phyloP scores from a whole-genome alignment of 148 eudicot species.

The Rhododendron ovatum region DNA sequence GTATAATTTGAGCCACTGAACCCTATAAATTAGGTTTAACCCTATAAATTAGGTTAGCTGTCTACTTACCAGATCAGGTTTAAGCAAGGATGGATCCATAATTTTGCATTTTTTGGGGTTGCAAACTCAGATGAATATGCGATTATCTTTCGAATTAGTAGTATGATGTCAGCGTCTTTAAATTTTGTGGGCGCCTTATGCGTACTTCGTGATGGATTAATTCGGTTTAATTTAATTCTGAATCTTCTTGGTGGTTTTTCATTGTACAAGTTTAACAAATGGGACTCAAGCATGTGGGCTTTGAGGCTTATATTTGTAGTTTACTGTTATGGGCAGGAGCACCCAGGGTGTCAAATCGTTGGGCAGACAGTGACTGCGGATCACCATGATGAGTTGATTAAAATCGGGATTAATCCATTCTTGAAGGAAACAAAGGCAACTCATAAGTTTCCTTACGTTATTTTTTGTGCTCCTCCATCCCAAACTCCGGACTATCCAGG shows the following conservation, averaged over 20 bases:
- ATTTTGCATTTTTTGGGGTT: not conserved
- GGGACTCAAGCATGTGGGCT: not conserved
- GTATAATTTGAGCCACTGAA: constrained; percentile 19
- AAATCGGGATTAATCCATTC: constrained; percentile 62
- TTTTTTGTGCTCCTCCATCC: constrained; percentile 89
- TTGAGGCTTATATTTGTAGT: not conserved
- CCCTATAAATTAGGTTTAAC: not conserved
- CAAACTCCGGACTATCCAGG: constrained; percentile 60
- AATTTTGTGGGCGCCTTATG: not conserved
- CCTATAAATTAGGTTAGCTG: not conserved
- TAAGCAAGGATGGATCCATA: not conserved
- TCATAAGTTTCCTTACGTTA: constrained; percentile 59
- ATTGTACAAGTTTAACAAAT: not conserved
- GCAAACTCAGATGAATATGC: not conserved
- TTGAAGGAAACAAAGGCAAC: constrained; percentile 44
- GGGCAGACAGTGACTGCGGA: constrained; percentile 67
- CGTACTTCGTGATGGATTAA: not conserved
- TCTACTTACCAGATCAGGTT: not conserved
- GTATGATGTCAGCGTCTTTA: not conserved
- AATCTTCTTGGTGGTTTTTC: not conserved
- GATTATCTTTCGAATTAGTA: not conserved
- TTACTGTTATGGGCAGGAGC: constrained; percentile 40
- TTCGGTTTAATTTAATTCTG: not conserved
- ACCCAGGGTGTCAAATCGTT: constrained; percentile 58
- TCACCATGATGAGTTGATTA: constrained; percentile 74